Evolutionary conservation across 305 asterid species (phyloP), one percentile per base, ranked within the genome.

Genomic region (Solanum hybrid): DNA sequence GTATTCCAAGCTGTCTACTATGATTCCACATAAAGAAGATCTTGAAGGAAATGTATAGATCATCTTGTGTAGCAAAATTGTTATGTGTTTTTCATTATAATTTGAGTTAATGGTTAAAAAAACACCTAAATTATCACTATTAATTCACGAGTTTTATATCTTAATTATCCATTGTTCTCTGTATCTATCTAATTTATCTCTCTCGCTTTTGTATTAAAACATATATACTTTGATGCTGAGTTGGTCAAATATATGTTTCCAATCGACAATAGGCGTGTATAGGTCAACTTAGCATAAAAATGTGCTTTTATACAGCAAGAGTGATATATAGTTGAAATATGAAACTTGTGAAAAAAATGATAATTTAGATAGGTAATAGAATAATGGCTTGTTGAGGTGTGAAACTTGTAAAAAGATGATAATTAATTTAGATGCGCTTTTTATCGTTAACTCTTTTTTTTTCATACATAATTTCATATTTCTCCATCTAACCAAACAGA

Each of bases 1-100:
- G 75, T 57, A 34, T 64, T 88, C 90, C 76, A 77, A 88, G 31
- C 37, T 88, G 87, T 77, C 90, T 29, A 51, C 39, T 76, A 31
- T 46, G 64, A 81, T 51, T 88, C 87, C 90, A 88, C 87, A 88
- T 6, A 81, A 40, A 78, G 87, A 71, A 78, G 20, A 74, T 77
- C 51, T 46, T 46, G 78, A 88, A 64, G 84, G 67, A 67, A 35
- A 28, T 26, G 8, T 35, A 33, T 78, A 46, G 79, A 88, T 57
- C 87, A 78, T 77, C 67, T 36, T 29, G 75, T 77, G 29, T 67
- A 46, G 18, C 40, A 51, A 88, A 88, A 46, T 77, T 8, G 51
- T 71, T 8, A 26, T 29, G 22, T 18, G 14, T 24, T 29, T 22
- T 16, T 42, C 87, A 42, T 8, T 82, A 40, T 42, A 16, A 14